phyloP scores from a whole-genome alignment of 768 basidiomycete species.

The Rhodotorula kratochvilovae region DNA sequence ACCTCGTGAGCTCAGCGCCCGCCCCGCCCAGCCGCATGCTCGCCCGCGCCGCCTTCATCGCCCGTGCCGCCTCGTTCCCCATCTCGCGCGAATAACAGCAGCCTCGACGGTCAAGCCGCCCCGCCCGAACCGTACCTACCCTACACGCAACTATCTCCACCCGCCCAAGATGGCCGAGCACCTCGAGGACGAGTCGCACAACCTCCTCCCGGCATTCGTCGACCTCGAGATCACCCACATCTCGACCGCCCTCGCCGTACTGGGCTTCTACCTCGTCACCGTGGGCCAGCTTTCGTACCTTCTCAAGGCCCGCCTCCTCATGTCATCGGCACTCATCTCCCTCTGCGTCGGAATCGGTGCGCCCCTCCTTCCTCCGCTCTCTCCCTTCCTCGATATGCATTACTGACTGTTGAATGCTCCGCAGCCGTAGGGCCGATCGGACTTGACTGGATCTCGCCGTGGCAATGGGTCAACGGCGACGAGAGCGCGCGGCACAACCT shows the following conservation, averaged over 20 bases:
- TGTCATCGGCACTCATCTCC: conserved; percentile 43
- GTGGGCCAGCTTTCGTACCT: conserved; percentile 47
- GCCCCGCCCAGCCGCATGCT: background rate
- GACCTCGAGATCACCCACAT: conserved; percentile 44
- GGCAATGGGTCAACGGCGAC: conserved; percentile 45
- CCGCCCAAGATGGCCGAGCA: background rate
- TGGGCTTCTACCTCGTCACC: conserved; percentile 44
- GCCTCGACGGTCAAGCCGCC: background rate
- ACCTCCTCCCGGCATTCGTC: conserved; percentile 38
- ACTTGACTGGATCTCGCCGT: conserved; percentile 47
- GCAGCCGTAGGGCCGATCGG: conserved; percentile 48
- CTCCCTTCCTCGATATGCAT: background rate
- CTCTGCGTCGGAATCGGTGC: conserved; percentile 38
- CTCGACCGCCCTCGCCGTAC: conserved; percentile 45
- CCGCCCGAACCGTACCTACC: no score
- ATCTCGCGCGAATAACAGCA: background rate
- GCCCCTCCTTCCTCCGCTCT: background rate
- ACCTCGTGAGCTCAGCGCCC: no score
- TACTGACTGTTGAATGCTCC: conserved; percentile 32
- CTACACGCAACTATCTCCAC: background rate
- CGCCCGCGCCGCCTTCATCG: background rate
- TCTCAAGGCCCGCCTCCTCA: conserved; percentile 48
- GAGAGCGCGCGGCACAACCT: conserved; percentile 22
- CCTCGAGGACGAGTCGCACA: background rate
- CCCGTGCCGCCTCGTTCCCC: background rate